Conservation (phyloP, 495 filamentous ascomycete species). For the Neurospora pannonica region DNA sequence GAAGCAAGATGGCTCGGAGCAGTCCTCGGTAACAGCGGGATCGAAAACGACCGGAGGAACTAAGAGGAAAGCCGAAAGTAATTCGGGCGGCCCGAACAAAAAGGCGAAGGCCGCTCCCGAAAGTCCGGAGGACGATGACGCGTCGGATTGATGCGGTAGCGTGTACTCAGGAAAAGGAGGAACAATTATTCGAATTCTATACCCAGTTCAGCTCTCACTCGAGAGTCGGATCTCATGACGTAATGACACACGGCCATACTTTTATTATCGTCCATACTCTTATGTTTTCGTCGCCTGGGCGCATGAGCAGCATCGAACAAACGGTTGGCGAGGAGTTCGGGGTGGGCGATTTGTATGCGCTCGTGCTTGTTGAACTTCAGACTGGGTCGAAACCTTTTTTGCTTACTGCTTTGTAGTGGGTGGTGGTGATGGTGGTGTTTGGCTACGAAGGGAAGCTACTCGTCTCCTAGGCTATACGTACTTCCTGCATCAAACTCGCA, state of each 20-base stretch:
- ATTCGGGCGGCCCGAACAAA: slow-evolving; percentile 40
- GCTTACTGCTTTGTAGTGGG: neutral
- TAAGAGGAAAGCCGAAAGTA: slow-evolving; percentile 37
- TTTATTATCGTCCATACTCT: slow-evolving; percentile 8
- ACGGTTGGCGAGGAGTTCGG: neutral
- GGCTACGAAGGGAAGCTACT: neutral
- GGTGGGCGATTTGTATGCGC: neutral
- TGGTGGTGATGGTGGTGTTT: neutral
- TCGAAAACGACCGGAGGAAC: slow-evolving; percentile 21
- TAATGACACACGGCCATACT: slow-evolving; percentile 26
- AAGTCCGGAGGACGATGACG: slow-evolving; percentile 40
- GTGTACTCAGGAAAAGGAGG: slow-evolving; percentile 14
- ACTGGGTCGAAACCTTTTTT: neutral
- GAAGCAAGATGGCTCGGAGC: slow-evolving; percentile 21
- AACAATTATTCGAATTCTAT: slow-evolving; percentile 11
- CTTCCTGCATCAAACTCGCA: neutral
- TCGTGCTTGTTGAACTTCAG: neutral
- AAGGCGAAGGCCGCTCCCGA: slow-evolving; percentile 40
- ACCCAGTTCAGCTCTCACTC: slow-evolving; percentile 14
- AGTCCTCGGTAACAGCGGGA: neutral
- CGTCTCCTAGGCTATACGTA: neutral
- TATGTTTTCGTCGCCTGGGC: neutral
- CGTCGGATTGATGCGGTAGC: slow-evolving; percentile 39
- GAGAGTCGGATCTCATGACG: slow-evolving; percentile 17
- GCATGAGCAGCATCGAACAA: neutral